Conservation (phyloP, 495 filamentous ascomycete species). For the Neurospora africana region DNA sequence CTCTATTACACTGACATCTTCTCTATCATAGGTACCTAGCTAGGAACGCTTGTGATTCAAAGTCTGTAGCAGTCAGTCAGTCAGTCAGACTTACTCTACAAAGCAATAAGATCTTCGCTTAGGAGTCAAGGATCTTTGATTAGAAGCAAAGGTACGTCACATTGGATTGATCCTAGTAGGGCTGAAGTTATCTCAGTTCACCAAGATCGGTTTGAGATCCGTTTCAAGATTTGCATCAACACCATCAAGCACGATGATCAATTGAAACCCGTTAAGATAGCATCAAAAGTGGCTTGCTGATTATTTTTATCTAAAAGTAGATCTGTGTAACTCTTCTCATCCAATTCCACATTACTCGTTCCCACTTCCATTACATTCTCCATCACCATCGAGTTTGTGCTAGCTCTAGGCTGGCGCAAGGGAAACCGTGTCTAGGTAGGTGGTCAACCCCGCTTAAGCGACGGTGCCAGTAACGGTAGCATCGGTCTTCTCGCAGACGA, state of each 20-base stretch:
- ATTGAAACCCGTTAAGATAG: neutral
- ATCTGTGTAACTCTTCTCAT: neutral
- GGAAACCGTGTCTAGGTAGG: neutral
- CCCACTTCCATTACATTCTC: neutral
- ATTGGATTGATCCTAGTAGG: too few relatives aligned
- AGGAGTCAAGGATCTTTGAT: too few relatives aligned
- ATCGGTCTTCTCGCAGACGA: constrained; percentile 24
- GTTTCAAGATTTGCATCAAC: neutral
- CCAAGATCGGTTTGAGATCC: neutral
- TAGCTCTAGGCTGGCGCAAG: neutral
- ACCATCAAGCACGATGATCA: neutral
- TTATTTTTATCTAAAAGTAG: neutral
- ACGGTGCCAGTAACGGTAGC: constrained; percentile 21
- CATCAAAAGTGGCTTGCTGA: neutral
- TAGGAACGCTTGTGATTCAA: too few relatives aligned
- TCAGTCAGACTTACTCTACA: too few relatives aligned
- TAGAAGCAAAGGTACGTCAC: too few relatives aligned
- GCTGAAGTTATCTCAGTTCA: neutral
- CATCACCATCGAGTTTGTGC: neutral
- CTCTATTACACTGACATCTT: too few relatives aligned
- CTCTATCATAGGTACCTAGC: too few relatives aligned
- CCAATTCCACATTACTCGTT: neutral
- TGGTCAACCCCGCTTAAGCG: constrained; percentile 13
- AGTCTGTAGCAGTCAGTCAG: too few relatives aligned
- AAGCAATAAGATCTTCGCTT: too few relatives aligned